These are phyloP conservation scores for Clonostachys rosea DNA, from an alignment of 2,329 filamentous ascomycete genomes.

Conservation along the genomic window DNA sequence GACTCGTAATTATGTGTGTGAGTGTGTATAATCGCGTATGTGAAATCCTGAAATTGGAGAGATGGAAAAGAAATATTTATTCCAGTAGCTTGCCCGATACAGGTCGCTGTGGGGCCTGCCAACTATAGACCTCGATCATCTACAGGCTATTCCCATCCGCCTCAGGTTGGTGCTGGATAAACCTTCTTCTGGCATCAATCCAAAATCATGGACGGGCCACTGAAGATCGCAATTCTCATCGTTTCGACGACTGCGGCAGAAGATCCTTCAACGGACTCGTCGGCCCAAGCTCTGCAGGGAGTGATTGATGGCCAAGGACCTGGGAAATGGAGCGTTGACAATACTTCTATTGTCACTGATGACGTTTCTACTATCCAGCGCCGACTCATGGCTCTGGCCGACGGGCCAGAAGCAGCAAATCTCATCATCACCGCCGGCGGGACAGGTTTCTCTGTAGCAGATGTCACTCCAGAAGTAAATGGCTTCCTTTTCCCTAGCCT, in stretches of 20 bases:
- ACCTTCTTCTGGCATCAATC: neutral
- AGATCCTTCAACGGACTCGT: conserved; percentile 75
- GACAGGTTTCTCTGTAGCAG: conserved; percentile 83
- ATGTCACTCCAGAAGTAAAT: conserved; percentile 80
- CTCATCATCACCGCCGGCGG: conserved; percentile 86
- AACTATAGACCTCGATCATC: neutral
- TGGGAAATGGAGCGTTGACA: conserved; percentile 66
- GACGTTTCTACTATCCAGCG: conserved; percentile 69
- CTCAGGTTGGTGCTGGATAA: neutral
- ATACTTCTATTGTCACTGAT: conserved; percentile 76
- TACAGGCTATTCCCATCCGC: neutral
- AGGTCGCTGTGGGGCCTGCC: neutral
- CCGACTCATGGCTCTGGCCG: conserved; percentile 68
- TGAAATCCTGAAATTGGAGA: no score
- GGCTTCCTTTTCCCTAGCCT: neutral
- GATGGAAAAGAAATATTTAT: no score
- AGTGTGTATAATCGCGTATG: no score
- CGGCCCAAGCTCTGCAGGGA: conserved; percentile 60
- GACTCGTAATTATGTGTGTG: neutral
- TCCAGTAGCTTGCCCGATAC: neutral
- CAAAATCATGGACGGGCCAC: conserved; percentile 18
- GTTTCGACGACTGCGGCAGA: conserved; percentile 85
- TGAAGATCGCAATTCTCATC: conserved; percentile 76
- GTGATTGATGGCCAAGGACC: conserved; percentile 65
- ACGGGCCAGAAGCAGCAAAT: conserved; percentile 60